Base-by-base conservation (phyloP, 345 rosid species). In the Physaria fendleri region DNA sequence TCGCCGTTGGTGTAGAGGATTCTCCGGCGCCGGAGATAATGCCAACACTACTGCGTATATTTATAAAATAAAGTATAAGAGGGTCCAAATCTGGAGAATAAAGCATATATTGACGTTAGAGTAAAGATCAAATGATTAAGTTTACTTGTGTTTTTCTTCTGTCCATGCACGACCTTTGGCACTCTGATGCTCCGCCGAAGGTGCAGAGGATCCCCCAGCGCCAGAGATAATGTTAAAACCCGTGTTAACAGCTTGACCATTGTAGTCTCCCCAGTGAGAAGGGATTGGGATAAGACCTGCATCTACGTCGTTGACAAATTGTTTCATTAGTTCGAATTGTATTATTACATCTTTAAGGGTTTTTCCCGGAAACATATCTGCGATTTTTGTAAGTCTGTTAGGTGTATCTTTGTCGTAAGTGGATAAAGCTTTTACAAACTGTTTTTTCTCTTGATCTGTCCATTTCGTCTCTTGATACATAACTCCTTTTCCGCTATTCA, bases 111-210 rank as follows among this genome's bases (percentile, higher is more conserved):
- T n/a, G 18, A 44, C 46, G 59, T 52, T 15, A 40, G 33, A 44
- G 67, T 20, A 43, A 4, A 21, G 34, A 32, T 32, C 2, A 38
- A 49, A 34, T 9, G 12, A 13, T 14, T 45, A 11, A 23, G 13
- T 27, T 43, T 72, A 90, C 99, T 92, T 94, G 77, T 94, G 99
- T 66, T 94, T 97, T 68, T 79, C 68, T 83, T 94, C 97, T 2
- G 95, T 90, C 97, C 97, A 90, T 2, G 97, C 94, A 18, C 90
- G 87, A 13, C 99, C 99, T 80, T 87, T 94, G 85, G 90, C 90
- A 74, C 97, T 78, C 55, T 94, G 97, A 43, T 79, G 96, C 55
- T 94, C 95, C 3, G 84, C 79, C 57, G 89, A 65, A 25, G 90
- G 66, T 5, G 77, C 63, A 0, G 74, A 74, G 0, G 82, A 46